Percentiles rank a stretch among this genome's conserved stretches.
Conservation (phyloP, 768 basidiomycete species). For the Nidularia pulvinata region DNA sequence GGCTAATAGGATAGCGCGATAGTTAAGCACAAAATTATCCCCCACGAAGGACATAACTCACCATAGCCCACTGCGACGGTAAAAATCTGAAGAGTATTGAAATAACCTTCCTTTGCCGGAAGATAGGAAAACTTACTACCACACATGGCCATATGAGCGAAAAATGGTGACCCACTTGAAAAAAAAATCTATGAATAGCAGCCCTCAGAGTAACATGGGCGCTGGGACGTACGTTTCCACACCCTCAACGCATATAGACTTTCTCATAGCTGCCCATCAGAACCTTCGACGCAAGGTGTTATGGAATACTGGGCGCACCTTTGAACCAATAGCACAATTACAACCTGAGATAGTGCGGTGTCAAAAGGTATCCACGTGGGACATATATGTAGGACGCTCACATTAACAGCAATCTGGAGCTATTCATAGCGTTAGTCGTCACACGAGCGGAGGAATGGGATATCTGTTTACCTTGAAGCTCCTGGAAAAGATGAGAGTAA, state of each 20-base stretch:
- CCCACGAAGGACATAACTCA: conserved; percentile 2
- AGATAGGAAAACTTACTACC: conserved; percentile 7
- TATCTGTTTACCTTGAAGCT: conserved; percentile 15
- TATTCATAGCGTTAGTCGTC: conserved; percentile 1
- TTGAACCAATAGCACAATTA: conserved; percentile 23
- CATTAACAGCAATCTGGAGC: conserved; percentile 21
- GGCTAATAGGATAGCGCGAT: conserved; percentile 1
- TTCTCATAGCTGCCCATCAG: not conserved
- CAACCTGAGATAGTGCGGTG: conserved; percentile 10
- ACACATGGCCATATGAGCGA: conserved; percentile 12
- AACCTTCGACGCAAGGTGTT: not conserved
- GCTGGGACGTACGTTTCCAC: conserved; percentile 21
- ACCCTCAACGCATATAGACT: conserved; percentile 23
- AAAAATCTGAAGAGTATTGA: conserved; percentile 3
- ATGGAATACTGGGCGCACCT: conserved; percentile 6
- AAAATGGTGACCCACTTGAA: conserved; percentile 13
- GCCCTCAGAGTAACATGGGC: not conserved
- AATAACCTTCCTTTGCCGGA: not conserved
- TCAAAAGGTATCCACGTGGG: not conserved
- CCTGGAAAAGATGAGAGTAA: conserved; percentile 5
- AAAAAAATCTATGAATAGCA: not conserved
- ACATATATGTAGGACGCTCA: not conserved
- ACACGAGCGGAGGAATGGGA: not conserved
- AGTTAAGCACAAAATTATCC: not conserved
- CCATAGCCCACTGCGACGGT: conserved; percentile 14